Evolutionary conservation across 768 basidiomycete species (phyloP), one percentile per base, ranked within the genome.

Genomic region (Jaapia argillacea): DNA sequence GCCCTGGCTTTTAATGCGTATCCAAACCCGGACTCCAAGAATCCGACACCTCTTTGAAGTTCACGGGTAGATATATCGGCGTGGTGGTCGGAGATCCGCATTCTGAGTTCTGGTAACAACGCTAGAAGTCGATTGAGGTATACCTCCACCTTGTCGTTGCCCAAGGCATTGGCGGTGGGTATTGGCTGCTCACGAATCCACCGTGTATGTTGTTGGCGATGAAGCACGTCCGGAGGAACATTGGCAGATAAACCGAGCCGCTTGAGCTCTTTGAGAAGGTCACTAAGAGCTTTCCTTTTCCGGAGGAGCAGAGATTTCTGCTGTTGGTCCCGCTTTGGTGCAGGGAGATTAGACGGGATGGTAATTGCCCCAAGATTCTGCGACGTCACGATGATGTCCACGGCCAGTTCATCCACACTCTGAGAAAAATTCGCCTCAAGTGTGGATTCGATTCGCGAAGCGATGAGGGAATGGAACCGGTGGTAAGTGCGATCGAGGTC

Each of bases 271-370:
- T 91, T 94, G 48, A 96, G 66, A 16, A 96, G 68, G 56, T 98
- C 92, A 22, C 84, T 81, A 76, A 83, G 90, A 1, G 92, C 92
- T 55, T 87, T 88, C 48, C 85, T 70, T 66, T 98, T 99, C 39
- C 88, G 76, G 3, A 76, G 74, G 31, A 85, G 67, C 6, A 97
- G 62, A 18, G 79, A 76, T 58, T 92, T 93, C 42, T 63, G 70
- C 50, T 71, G 74, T 63, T 78, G 86, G 46, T 64, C 74, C 47
- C 69, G 76, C 52, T 65, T 74, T 43, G 77, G 75, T 44, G 59
- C 60, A 7, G 64, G 59, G 26, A 66, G 57, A 14, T 67, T 66
- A 13, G 58, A 45, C 3, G 78, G 66, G 33, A 77, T 53, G 1
- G 65, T 44, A 13, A 70, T 53, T 2, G 59, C 62, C 1, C 79